phyloP scores from a whole-genome alignment of 2,329 filamentous ascomycete genomes.

The Ceratocystis eucalypticola region DNA sequence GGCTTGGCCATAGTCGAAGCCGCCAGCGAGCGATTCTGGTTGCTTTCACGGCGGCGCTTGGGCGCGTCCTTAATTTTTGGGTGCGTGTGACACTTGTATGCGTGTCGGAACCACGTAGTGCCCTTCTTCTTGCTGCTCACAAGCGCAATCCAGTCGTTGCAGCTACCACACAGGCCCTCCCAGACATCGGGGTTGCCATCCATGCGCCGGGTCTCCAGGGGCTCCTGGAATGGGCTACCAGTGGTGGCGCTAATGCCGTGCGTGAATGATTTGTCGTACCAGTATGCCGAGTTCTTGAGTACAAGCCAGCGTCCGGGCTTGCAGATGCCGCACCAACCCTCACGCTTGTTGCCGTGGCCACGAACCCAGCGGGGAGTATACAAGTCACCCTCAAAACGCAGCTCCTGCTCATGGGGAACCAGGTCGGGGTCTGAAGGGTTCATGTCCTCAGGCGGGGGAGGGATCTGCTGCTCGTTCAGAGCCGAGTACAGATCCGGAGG shows the following conservation, averaged over 20 bases:
- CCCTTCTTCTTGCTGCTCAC: constrained; percentile 83
- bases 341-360: constrained; percentile 73
- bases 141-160: constrained; percentile 67
- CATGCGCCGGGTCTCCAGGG: constrained; percentile 59
- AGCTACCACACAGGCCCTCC: constrained; percentile 67
- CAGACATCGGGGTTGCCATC: constrained; percentile 70
- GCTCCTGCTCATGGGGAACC: constrained; percentile 62
- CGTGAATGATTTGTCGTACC: constrained; percentile 86
- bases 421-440: constrained; percentile 63
- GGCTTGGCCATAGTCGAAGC: constrained; percentile 34
- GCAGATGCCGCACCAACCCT: constrained; percentile 83
- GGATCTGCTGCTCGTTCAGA: constrained; percentile 57
- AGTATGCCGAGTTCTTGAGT: constrained; percentile 80
- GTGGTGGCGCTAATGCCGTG: constrained; percentile 77
- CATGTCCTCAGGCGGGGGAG: constrained; percentile 69
- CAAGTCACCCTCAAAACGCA: constrained; percentile 66
- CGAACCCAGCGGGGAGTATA: constrained; percentile 78
- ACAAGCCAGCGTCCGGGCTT: constrained; percentile 77
- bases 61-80: constrained; percentile 58
- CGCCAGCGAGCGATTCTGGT: constrained; percentile 34
- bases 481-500: constrained; percentile 66
- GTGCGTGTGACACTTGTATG: constrained; percentile 71
- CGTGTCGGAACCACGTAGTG: constrained; percentile 83
- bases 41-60: constrained; percentile 52
- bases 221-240: constrained; percentile 63